Evolutionary conservation across 1,139 yeast species (phyloP), one percentile per base, ranked within the genome.

Genomic region (Yamadazyma taylorii): DNA sequence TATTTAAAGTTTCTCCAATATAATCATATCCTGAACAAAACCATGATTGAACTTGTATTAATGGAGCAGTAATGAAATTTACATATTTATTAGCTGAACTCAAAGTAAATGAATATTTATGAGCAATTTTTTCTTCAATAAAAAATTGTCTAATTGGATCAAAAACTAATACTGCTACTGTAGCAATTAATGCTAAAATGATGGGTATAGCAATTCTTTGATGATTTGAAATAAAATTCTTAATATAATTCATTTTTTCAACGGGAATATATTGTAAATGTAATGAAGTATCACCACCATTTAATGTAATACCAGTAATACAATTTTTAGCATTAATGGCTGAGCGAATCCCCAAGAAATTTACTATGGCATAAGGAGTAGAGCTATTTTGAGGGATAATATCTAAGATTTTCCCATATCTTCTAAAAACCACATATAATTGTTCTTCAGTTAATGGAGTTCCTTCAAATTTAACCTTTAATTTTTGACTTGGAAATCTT

Each of bases 271-370:
- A 90, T 46, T 81, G 85, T 32, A 90, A 73, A 53, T 89, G 96
- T 32, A 90, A 56, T 0, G 69, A 68, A 0, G 95, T 82, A 28
- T 59, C 55, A 14, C 61, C 66, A 24, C 73, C 73, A 33, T 78
- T 77, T 35, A 84, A 61, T 33, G 58, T 67, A 50, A 79, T 66
- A 30, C 96, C 97, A 17, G 95, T 88, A 23, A 88, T 74, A 74
- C 98, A 92, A 58, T 89, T 90, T 52, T 89, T 81, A 1, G 98
- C 97, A 45, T 88, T 70, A 7, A 89, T 82, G 1, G 97, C 94
- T 30, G 89, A 78, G 41, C 85, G 69, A 14, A 75, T 60, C 5
- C 69, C 56, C 30, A 71, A 63, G 58, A 82, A 92, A 7, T 66
- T 66, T 3, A 88, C 71, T 1, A 67, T 62, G 2, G 89, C 80